Evolutionary conservation across 139 green algal genomes (phyloP), one percentile per base, ranked within the genome.

Genomic region (Bryopsis sp.): DNA sequence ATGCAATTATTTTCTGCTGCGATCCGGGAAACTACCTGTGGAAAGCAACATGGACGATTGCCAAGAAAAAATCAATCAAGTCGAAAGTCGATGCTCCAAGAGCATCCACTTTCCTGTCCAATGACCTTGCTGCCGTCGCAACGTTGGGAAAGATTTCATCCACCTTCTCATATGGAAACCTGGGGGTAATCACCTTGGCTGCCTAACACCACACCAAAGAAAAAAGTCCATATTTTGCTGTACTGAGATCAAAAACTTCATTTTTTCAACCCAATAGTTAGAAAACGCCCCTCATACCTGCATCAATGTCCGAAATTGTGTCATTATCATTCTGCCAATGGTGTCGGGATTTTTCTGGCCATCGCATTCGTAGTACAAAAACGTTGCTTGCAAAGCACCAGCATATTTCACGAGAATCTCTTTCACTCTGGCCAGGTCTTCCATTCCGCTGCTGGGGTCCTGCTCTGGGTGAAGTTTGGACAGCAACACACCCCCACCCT

Each of bases 361-460:
- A 35, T n/a, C 15, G n/a, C 54, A 63, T 19, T 63, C 19, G 7
- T 35, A 35, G 54, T 63, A 63, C 15, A 29, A 34, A 34, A 63
- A 63, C 54, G 54, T 19, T 35, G 54, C 54, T 63, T 63, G 54
- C 15, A 63, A 19, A 29, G n/a, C n/a, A 7, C 54, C 54, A 35
- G 54, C 54, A 19, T 63, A 72, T 57, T 82, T 71, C 67, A 84
- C 50, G 38, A 88, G 72, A 35, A 87, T 57, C 26, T 76, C 74
- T 74, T 86, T 84, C 7, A 77, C 74, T 37, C 69, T 73, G 2
- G 64, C 72, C 31, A 89, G 69, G 70, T 87, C 79, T 48, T 77
- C 65, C 47, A 84, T 72, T 38, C 78, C 36, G 5, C 64, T 38
- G 22, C 39, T 39, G 32, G 71, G 39, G 39, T 82, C 68, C 19